phyloP scores from a whole-genome alignment of 148 eudicot genomes.

The Silene uniflora region DNA sequence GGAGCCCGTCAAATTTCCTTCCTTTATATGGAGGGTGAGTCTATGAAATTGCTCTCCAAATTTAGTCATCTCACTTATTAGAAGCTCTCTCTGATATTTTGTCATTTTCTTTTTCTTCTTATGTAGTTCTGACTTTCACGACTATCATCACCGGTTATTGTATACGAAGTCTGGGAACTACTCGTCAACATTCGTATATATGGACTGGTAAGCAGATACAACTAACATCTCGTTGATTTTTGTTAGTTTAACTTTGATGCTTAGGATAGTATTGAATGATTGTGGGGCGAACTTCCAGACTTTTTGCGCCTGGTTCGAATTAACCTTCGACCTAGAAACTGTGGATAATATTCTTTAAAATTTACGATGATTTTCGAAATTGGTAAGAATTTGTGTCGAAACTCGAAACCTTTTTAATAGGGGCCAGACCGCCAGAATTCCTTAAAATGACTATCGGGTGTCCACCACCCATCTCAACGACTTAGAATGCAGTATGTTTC shows the following conservation, averaged over 20 bases:
- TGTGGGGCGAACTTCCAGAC: too few species aligned
- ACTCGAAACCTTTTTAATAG: too few species aligned
- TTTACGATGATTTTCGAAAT: too few species aligned
- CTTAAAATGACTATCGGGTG: too few species aligned
- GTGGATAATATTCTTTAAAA: too few species aligned
- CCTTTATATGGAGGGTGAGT: constrained; percentile 90
- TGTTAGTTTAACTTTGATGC: background rate
- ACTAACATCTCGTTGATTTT: background rate
- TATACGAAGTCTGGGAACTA: constrained; percentile 93
- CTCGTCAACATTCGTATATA: constrained; percentile 87
- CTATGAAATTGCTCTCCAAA: constrained; percentile 9
- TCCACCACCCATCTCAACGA: too few species aligned
- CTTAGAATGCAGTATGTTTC: too few species aligned
- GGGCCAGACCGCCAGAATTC: too few species aligned
- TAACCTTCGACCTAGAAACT: too few species aligned
- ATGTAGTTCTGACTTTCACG: constrained; percentile 90
- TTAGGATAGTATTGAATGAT: too few species aligned
- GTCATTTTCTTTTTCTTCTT: constrained; percentile 16
- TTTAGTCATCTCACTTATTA: background rate
- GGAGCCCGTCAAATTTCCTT: constrained; percentile 86
- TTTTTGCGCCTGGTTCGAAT: too few species aligned
- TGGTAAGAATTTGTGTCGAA: too few species aligned
- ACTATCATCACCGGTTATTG: constrained; percentile 88
- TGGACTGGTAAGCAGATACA: constrained; percentile 59
- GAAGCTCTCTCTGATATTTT: background rate